These are phyloP conservation scores for Phytomonas sp. DNA, from an alignment of 208 protist species.

Conservation along the genomic window DNA sequence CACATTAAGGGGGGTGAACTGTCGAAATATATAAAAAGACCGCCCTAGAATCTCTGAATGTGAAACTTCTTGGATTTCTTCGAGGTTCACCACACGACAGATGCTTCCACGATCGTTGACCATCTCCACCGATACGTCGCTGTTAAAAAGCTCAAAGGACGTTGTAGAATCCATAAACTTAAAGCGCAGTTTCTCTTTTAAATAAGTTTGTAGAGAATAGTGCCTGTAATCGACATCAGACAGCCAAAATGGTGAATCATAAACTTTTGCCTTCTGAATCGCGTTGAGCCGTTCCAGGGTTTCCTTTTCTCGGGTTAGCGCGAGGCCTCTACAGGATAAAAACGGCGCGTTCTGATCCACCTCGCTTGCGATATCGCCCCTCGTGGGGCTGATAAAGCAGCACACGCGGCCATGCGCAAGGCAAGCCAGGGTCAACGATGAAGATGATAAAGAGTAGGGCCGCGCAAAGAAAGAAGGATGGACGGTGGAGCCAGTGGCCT, in stretches of 20 bases:
- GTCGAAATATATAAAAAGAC: constrained; percentile 30
- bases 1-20: constrained; percentile 48
- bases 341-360: constrained; percentile 25
- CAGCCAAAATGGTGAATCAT: constrained; percentile 54
- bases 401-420: constrained; percentile 18
- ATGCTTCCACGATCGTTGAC: constrained; percentile 14
- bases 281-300: constrained; percentile 9
- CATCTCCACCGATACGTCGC: constrained; percentile 14
- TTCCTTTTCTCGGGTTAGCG: constrained; percentile 18
- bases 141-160: neutral
- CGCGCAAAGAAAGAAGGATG: neutral
- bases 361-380: constrained; percentile 22
- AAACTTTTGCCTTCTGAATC: constrained; percentile 9
- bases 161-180: neutral
- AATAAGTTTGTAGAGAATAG: neutral
- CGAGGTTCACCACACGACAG: constrained; percentile 2
- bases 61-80: neutral
- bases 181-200: neutral
- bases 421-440: constrained; percentile 6
- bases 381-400: constrained; percentile 9
- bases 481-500: too few species aligned
- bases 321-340: constrained; percentile 27
- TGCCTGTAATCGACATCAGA: constrained; percentile 14
- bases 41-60: too few species aligned
- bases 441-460: neutral